Evolutionary conservation across 176 grass and related monocot species (phyloP).

Genomic region (Puccinellia tenuiflora): DNA sequence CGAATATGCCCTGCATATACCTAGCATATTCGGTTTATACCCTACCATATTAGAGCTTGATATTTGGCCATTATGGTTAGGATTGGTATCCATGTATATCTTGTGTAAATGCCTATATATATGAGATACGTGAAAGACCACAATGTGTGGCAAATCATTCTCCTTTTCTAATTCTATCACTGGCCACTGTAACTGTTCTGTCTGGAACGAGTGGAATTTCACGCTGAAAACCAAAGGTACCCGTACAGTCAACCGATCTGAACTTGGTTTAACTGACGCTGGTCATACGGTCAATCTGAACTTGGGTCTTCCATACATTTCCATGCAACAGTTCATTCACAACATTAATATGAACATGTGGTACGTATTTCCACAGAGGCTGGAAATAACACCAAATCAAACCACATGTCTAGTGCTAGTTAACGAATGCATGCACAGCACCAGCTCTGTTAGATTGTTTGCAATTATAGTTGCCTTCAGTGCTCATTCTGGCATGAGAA

Average conservation of each 20-base stretch:
- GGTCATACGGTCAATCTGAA: neutral
- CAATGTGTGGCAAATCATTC: no score
- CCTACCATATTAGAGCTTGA: no score
- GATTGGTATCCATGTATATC: no score
- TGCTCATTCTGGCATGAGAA: conserved; percentile 9
- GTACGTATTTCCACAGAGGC: neutral
- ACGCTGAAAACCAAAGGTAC: neutral
- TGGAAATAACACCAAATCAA: neutral
- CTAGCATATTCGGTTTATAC: no score
- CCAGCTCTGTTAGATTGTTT: neutral
- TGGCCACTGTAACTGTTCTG: conserved; percentile 5
- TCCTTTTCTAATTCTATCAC: no score
- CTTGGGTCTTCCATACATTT: neutral
- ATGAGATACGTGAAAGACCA: no score
- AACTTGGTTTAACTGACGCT: neutral
- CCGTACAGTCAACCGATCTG: neutral
- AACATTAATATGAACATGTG: neutral
- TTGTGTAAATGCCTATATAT: no score
- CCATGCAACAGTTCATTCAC: neutral
- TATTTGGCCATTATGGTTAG: no score
- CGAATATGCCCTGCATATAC: no score
- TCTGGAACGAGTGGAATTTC: neutral
- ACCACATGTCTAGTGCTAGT: neutral
- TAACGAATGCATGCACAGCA: neutral
- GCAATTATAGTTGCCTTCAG: neutral